Evolutionary conservation across 257 asterid genomes (phyloP), one percentile per base, ranked within the genome.

Genomic region (Solanum ossicruentum): DNA sequence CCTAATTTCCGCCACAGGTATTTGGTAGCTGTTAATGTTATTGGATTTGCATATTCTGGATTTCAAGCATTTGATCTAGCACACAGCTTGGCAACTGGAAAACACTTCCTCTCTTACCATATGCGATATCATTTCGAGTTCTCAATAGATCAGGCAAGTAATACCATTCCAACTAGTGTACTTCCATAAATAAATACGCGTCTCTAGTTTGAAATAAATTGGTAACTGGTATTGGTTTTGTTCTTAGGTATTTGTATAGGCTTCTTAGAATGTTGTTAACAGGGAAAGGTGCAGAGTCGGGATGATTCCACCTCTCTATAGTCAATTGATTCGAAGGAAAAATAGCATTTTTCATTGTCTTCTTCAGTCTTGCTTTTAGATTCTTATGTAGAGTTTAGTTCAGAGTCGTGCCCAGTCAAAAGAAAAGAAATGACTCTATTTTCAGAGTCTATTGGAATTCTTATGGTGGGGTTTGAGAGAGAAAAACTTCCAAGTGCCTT

Each of bases 121-220:
- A 88, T 93, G 16, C 92, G 93, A 23, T 81, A 85, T 87, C 93
- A 89, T 86, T 91, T 96, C 8, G 92, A 90, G 80, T 96, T 96
- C 87, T 88, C 93, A 28, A 88, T 93, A 91, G 98, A 96, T 84
- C 99, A 96, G 98, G 98, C 91, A 86, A 91, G 96, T 91, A 51
- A 8, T 52, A 52, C 26, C 65, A 26, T 77, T 77, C 52, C 82
- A 8, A 16, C 81, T 75, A 41, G 58, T 75, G n/a, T 73, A 3
- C 60, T 47, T 4, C 3, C 41, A 1, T 7, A 45, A 45, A 47
- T 23, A 8, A 21, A 21, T 75, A 32, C 36, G 3, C 36, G 43
- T 13, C 21, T 23, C 43, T 23, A 1, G 45, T 23, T 75, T 49
- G 81, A 75, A 21, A 49, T 75, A 73, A 47, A 26, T 21, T 47